Evolutionary conservation across 2,329 filamentous ascomycete genomes (phyloP).

Genomic region (Exserohilum turcica): DNA sequence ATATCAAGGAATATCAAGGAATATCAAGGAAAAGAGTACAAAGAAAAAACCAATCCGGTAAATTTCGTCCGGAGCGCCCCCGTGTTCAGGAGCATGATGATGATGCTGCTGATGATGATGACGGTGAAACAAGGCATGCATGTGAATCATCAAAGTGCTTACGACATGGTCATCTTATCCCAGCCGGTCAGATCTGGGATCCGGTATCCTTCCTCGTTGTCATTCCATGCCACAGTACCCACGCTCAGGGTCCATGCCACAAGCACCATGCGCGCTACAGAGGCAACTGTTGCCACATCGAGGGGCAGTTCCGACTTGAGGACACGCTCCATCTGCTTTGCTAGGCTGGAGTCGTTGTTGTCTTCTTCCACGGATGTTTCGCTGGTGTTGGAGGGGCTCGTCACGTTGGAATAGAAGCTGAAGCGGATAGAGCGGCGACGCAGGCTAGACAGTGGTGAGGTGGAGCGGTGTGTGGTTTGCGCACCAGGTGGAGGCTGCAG

Average conservation of each 20-base stretch:
- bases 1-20: too few relatives aligned
- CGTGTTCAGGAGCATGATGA: too few relatives aligned
- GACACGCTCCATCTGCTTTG: conserved; percentile 29
- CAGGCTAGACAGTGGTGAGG: too few relatives aligned
- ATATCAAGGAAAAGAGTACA: too few relatives aligned
- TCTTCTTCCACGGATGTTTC: not conserved
- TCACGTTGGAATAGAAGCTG: not conserved
- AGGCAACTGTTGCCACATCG: conserved; percentile 27
- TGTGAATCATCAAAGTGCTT: too few relatives aligned
- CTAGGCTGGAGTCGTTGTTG: conserved; percentile 20
- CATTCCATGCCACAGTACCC: conserved; percentile 31
- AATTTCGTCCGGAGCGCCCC: too few relatives aligned
- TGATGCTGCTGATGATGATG: too few relatives aligned
- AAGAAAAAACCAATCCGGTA: too few relatives aligned
- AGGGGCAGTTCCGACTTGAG: conserved; percentile 37
- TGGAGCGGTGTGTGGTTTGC: not conserved
- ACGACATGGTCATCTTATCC: conserved; percentile 18
- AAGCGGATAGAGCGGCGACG: conserved; percentile 18
- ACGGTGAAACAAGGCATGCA: too few relatives aligned
- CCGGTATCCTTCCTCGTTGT: conserved; percentile 23
- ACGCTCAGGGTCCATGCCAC: conserved; percentile 44
- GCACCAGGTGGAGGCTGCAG: too few relatives aligned
- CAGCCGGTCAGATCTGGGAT: conserved; percentile 12
- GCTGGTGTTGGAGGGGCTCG: conserved; percentile 1
- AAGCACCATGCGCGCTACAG: conserved; percentile 35